Evolutionary conservation across 176 grass and related monocot genomes (phyloP), one percentile per base, ranked within the genome.

Genomic region (Paspalum vaginatum): DNA sequence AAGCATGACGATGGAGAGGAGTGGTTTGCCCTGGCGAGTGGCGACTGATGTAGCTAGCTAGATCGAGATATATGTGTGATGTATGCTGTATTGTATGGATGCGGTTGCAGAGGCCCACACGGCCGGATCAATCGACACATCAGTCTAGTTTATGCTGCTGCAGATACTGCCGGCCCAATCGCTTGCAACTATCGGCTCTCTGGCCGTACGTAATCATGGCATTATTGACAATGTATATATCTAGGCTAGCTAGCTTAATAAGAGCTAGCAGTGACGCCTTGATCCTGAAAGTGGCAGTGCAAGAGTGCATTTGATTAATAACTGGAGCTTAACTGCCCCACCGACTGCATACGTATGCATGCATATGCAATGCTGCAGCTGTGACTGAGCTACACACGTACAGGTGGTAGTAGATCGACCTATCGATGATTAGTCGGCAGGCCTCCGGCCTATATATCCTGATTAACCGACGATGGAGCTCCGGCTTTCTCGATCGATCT

Each of bases 51-150:
- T 32, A 32, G 32, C 32, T 32, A 32, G 32, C 32, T 32, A 32
- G 32, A 32, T 32, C 32, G 32, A 32, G 32, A 32, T 32, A 3
- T 32, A 3, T 32, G 32, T n/a, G 3, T 32, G 32, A 32, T 32
- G 32, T 32, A 32, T 32, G 32, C 32, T 3, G 32, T 32, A 3
- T 32, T 32, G 32, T 32, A 32, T 32, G 32, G 2, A 32, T 32
- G 32, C 32, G 32, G 32, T 32, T 32, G 32, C 40, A 46, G 15
- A 11, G 55, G 65, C 44, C 77, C 51, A 68, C 61, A 40, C 50
- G 76, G 77, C 20, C 77, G 63, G 63, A 79, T 56, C 63, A 37
- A 79, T 68, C 62, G 85, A 87, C 85, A 87, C 78, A 87, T 81
- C 85, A 87, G 21, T 50, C 18, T 76, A 76, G 61, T 47, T 61